phyloP scores from a whole-genome alignment of 176 grass and related monocot species.

The Raddia distichophylla region DNA sequence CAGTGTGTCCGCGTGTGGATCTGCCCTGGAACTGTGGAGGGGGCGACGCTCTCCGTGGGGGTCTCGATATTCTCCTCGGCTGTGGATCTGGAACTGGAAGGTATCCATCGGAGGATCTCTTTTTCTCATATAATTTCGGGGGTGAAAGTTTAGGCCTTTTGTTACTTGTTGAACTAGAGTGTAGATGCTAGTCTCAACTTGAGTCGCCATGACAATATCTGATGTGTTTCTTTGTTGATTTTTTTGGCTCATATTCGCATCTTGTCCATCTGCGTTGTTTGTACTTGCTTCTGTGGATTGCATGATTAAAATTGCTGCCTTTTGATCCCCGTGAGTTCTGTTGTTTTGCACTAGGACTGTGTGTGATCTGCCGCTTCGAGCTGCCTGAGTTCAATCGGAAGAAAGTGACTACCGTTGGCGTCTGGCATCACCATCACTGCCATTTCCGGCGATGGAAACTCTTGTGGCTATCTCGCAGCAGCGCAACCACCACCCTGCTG shows the following conservation, averaged over 20 bases:
- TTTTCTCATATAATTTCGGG: background rate
- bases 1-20: constrained; percentile 20
- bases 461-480: constrained; percentile 62
- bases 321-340: background rate
- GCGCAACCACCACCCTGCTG: constrained; percentile 48
- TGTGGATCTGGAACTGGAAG: constrained; percentile 52
- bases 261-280: background rate
- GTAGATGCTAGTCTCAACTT: background rate
- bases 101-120: background rate
- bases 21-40: constrained; percentile 15
- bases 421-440: background rate
- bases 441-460: constrained; percentile 46
- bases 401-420: background rate
- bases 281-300: background rate
- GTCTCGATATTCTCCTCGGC: background rate
- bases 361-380: background rate
- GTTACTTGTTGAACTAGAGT: background rate
- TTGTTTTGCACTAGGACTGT: constrained; percentile 25
- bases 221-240: background rate
- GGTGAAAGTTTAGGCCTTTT: background rate
- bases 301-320: background rate
- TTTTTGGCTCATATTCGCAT: background rate
- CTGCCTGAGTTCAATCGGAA: constrained; percentile 5
- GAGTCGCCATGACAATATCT: background rate
- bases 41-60: background rate